phyloP scores from a whole-genome alignment of 2,329 filamentous ascomycete species.

The Thielaviopsis populi region DNA sequence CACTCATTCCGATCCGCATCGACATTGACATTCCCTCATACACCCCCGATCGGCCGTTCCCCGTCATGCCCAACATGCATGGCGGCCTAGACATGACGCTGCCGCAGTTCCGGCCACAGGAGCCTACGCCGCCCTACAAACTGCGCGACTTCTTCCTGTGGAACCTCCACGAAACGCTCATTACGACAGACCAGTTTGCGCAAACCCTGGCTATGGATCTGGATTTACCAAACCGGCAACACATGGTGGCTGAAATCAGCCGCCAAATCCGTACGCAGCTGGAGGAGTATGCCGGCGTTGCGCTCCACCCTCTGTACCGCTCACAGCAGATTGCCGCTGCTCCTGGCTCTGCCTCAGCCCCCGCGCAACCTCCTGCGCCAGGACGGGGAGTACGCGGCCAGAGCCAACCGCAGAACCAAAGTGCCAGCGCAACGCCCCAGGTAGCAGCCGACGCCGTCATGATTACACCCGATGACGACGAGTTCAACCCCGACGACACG shows the following conservation, averaged over 20 bases:
- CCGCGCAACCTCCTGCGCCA: conserved; percentile 17
- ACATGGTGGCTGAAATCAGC: conserved; percentile 66
- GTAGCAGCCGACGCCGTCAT: conserved; percentile 57
- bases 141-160: conserved; percentile 92
- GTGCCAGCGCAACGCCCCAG: conserved; percentile 25
- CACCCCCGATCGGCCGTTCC: conserved; percentile 49
- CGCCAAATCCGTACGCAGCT: conserved; percentile 89
- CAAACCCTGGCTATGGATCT: conserved; percentile 78
- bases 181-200: conserved; percentile 95
- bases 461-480: conserved; percentile 37
- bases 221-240: conserved; percentile 63
- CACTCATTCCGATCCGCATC: conserved; percentile 88
- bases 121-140: conserved; percentile 68
- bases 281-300: conserved; percentile 90
- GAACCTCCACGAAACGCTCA: conserved; percentile 90
- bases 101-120: conserved; percentile 65
- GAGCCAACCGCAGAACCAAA: neutral
- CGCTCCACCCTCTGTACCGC: conserved; percentile 84
- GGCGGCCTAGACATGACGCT: conserved; percentile 51
- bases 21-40: conserved; percentile 82
- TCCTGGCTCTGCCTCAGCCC: conserved; percentile 19
- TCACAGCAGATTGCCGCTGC: conserved; percentile 27
- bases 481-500: conserved; percentile 76
- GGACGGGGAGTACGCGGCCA: neutral
- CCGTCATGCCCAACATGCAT: conserved; percentile 36